Evolutionary conservation across 2,329 filamentous ascomycete genomes (phyloP).

Genomic region (Calycina herbarum): DNA sequence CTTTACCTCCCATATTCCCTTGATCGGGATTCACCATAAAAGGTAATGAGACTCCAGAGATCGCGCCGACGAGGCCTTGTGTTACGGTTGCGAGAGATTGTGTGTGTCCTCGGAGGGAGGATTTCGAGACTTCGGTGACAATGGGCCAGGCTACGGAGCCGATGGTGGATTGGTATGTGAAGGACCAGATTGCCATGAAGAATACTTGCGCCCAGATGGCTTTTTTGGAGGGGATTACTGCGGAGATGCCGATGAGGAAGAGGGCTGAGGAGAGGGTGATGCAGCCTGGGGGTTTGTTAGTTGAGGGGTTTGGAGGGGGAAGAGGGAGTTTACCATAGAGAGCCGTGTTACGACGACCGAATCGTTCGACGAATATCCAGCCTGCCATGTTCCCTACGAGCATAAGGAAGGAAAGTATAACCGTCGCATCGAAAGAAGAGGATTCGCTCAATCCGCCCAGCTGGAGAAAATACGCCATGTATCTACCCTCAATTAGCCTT

Average conservation of each 20-base stretch:
- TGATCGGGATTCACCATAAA: constrained; percentile 44
- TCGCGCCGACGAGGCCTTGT: constrained; percentile 23
- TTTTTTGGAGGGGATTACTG: constrained; percentile 15
- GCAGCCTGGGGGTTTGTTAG: constrained; percentile 13
- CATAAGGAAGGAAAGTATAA: constrained; percentile 35
- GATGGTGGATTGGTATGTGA: constrained; percentile 31
- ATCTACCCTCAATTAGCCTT: constrained; percentile 13
- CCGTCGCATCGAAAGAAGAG: constrained; percentile 32
- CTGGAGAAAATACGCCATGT: constrained; percentile 34
- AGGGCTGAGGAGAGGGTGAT: constrained; percentile 20
- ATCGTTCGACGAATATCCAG: constrained; percentile 37
- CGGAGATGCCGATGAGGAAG: constrained; percentile 27
- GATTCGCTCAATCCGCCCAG: constrained; percentile 33
- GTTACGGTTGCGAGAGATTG: constrained; percentile 30
- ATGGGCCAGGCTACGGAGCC: constrained; percentile 46
- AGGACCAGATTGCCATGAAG: constrained; percentile 31
- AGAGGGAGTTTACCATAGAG: constrained; percentile 22
- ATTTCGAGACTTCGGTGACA: constrained; percentile 46
- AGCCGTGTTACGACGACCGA: constrained; percentile 34
- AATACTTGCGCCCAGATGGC: constrained; percentile 29
- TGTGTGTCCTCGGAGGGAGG: constrained; percentile 39
- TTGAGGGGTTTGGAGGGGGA: neutral
- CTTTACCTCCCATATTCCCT: constrained; percentile 41
- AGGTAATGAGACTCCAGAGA: constrained; percentile 23
- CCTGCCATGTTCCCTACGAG: constrained; percentile 37